Percentiles rank a stretch among this genome's conserved stretches.
phyloP scores from a whole-genome alignment of 805 yeast species.

The Kuraishia molischiana region DNA sequence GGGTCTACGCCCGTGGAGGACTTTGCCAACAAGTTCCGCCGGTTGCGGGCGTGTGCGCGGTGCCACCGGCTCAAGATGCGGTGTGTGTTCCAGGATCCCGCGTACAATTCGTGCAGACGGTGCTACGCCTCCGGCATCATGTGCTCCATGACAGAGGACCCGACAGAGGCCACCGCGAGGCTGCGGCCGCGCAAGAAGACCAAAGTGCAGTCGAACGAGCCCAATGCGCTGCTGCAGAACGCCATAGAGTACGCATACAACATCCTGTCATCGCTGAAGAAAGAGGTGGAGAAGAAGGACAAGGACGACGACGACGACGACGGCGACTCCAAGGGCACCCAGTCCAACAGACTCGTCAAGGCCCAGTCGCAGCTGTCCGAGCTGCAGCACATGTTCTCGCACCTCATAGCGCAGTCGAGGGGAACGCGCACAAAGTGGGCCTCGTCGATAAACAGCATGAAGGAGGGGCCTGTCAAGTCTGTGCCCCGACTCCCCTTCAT shows the following conservation, averaged over 20 bases:
- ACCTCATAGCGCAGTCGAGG: conserved; percentile 10
- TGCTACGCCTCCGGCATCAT: conserved; percentile 32
- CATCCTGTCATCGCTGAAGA: conserved; percentile 14
- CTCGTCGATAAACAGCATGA: conserved; percentile 24
- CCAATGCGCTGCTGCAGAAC: conserved; percentile 15
- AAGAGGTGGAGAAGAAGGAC: conserved; percentile 6
- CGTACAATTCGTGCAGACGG: conserved; percentile 30
- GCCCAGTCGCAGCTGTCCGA: conserved; percentile 20
- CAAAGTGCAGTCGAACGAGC: conserved; percentile 13
- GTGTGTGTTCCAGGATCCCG: conserved; percentile 40
- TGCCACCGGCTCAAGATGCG: conserved; percentile 44
- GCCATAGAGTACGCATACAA: conserved; percentile 16
- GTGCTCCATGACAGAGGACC: conserved; percentile 42
- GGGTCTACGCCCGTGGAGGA: no score
- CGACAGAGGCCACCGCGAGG: conserved; percentile 31
- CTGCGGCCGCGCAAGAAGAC: conserved; percentile 22
- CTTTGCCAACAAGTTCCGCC: conserved; percentile 36
- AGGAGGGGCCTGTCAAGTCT: conserved; percentile 22
- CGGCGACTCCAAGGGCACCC: neutral
- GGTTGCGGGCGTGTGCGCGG: conserved; percentile 43
- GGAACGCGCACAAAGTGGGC: conserved; percentile 9
- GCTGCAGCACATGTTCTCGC: conserved; percentile 19
- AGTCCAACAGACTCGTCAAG: conserved; percentile 7
- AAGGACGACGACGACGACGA: neutral
- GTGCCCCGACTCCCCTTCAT: conserved; percentile 25